A percentile compares a stretch with the other conserved stretches of the same genome.
Evolutionary conservation across 2,329 filamentous ascomycete genomes (phyloP).

Genomic region (Colletotrichum truncatum): DNA sequence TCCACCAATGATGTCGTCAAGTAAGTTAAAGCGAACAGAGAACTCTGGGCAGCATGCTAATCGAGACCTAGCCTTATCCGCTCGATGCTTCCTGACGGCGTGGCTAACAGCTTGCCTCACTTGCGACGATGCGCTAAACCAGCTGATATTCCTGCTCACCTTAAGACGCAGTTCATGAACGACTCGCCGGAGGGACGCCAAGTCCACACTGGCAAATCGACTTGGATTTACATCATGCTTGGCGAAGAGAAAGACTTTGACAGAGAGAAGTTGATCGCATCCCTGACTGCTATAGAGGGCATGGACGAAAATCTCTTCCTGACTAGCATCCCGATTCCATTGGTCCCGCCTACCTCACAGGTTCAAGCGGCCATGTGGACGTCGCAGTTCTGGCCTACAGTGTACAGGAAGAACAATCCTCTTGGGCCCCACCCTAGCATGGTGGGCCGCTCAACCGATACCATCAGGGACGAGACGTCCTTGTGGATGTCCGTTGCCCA

Average conservation of each 20-base stretch:
- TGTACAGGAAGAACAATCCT: constrained; percentile 88
- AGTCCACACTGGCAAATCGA: constrained; percentile 68
- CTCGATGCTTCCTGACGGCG: constrained; percentile 65
- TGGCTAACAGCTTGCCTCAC: constrained; percentile 73
- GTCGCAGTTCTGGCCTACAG: constrained; percentile 81
- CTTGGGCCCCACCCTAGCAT: constrained; percentile 84
- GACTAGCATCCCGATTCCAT: constrained; percentile 73
- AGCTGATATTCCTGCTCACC: constrained; percentile 71
- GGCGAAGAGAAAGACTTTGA: constrained; percentile 61
- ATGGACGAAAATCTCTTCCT: constrained; percentile 64
- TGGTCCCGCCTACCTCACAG: constrained; percentile 78
- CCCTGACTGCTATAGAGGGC: constrained; percentile 58
- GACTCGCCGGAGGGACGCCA: constrained; percentile 62
- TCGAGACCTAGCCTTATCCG: constrained; percentile 46
- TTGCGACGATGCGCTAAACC: constrained; percentile 81
- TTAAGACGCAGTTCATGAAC: constrained; percentile 70
- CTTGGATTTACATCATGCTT: constrained; percentile 67
- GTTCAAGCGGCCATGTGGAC: constrained; percentile 81
- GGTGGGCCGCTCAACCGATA: constrained; percentile 74
- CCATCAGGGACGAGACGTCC: constrained; percentile 71
- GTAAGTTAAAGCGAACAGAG: constrained; percentile 57
- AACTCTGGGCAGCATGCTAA: constrained; percentile 38
- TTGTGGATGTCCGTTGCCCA: constrained; percentile 76
- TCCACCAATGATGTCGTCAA: constrained; percentile 77
- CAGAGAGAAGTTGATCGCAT: constrained; percentile 59